Conservation (phyloP, 1,139 yeast species). For the Protomyces inundatus region DNA sequence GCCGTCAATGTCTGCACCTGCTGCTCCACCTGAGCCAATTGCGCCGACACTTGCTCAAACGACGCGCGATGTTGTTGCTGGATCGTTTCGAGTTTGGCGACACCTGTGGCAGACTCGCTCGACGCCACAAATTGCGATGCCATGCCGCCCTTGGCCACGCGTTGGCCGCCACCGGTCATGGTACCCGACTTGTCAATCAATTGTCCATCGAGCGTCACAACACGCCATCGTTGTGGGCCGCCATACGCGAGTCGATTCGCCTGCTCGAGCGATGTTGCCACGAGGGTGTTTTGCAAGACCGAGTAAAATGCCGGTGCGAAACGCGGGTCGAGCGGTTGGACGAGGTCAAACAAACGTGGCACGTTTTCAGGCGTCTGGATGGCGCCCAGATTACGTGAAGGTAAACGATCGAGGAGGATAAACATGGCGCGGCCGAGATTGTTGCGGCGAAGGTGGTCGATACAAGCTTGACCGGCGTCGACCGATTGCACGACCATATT, state of each 20-base stretch:
- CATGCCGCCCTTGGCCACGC: slow-evolving; percentile 63
- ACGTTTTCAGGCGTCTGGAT: slow-evolving; percentile 72
- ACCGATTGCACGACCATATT: slow-evolving; percentile 93
- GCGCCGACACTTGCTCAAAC: slow-evolving; percentile 32
- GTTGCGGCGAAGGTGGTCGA: slow-evolving; percentile 76
- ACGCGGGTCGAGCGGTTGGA: slow-evolving; percentile 58
- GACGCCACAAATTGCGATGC: slow-evolving; percentile 38
- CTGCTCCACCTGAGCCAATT: slow-evolving; percentile 50
- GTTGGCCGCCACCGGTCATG: slow-evolving; percentile 91
- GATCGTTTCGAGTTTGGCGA: slow-evolving; percentile 52
- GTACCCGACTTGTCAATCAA: slow-evolving; percentile 94
- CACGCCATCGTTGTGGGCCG: slow-evolving; percentile 61
- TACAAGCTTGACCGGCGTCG: slow-evolving; percentile 87
- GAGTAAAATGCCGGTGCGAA: slow-evolving; percentile 88
- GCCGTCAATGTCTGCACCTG: slow-evolving; percentile 39
- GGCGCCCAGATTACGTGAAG: slow-evolving; percentile 54
- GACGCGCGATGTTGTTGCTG: slow-evolving; percentile 42
- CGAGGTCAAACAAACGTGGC: slow-evolving; percentile 79
- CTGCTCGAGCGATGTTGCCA: slow-evolving; percentile 68
- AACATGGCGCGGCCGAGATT: slow-evolving; percentile 87
- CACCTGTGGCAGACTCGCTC: slow-evolving; percentile 52
- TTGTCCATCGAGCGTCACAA: slow-evolving; percentile 89
- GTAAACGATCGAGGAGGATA: slow-evolving; percentile 68
- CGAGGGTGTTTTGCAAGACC: slow-evolving; percentile 79
- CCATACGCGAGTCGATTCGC: slow-evolving; percentile 92